Base-by-base conservation (phyloP, 495 filamentous ascomycete species). In the Aspergillus diversus region DNA sequence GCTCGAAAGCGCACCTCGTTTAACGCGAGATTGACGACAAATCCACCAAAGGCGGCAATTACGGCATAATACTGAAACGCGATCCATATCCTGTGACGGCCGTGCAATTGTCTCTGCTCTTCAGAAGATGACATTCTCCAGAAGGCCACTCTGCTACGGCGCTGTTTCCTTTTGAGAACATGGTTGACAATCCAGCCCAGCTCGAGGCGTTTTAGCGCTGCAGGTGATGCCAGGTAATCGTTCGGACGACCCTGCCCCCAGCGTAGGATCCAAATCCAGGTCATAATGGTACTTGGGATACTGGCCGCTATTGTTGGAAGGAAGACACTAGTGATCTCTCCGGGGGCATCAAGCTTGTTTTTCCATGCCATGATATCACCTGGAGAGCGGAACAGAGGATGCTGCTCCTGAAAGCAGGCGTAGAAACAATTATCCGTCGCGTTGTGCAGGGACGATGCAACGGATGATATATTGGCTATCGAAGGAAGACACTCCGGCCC, bases 211-310 rank as follows among this genome's bases (percentile, higher is more conserved):
- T 50, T 31, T 17, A 50, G 47, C 16, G n/a, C 1, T 7, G 16
- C 21, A 21, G 47, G 47, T 17, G 47, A 50, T 5, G 16, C 11
- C 47, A 27, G 11, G 11, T 27, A 17, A 9, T 50, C 16, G 16
- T 31, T 50, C 27, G 1, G 6, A 12, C 47, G 47, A 17, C 2
- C 27, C 16, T 31, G 11, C 5, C 47, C 47, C 27, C 21, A 17
- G 27, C n/a, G 47, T 9, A n/a, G 32, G 53, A 55, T 21, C 53
- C 53, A 55, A 12, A 55, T 37, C 53, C 53, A 55, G 33, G 35
- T 39, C 12, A 55, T 17, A 16, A 55, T 55, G 2, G 53, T 17
- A 9, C 12, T 17, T 15, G 53, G 53, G 11, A 55, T 55, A 5
- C 33, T 55, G 13, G 32, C 33, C 16, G 53, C 53, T 33, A 55